Evolutionary conservation across 2,329 filamentous ascomycete species (phyloP), one percentile per base, ranked within the genome.

Genomic region (Aureobasidium sp.): DNA sequence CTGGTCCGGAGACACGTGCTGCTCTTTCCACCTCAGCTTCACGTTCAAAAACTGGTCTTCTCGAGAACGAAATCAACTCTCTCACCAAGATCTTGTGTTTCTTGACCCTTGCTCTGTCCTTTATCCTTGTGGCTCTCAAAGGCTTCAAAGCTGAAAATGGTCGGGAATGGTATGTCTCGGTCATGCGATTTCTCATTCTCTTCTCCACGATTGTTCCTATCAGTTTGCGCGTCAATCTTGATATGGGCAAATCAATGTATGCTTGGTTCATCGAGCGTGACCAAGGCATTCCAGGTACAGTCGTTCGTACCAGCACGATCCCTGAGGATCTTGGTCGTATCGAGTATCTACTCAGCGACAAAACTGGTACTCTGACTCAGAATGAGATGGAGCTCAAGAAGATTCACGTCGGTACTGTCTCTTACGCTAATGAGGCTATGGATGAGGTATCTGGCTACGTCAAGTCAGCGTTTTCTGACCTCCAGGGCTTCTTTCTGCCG

Each of bases 201-300:
- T 98, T 98, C 74, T 97, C 91, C n/a, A 97, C 91, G 0, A 98
- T 98, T 63, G 94, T 98, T 22, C 93, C 93, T 1, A 96, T 98
- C 69, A 95, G 90, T 71, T 75, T 98, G 60, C 86, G 93, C 47
- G 93, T 98, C 61, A 98, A 98, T 66, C 76, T 98, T 16, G 93
- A 98, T 65, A 85, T 98, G 80, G 94, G 91, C 34, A 98, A 98
- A 71, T 91, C 88, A 53, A 89, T 93, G 2, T 98, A 96, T 69
- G 94, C 90, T 7, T 88, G 86, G 72, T 95, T 96, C 65, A 98
- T 98, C 55, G 90, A 98, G 66, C 79, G 85, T 44, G 93, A 98
- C 63, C 77, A 85, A 34, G 91, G 86, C 17, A 98, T 98, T 56
- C 85, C 88, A 5, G 93, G 86, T 1, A 93, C 93, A 0, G 86